phyloP scores from a whole-genome alignment of 768 basidiomycete species.

The Coprinopsis cinerea region DNA sequence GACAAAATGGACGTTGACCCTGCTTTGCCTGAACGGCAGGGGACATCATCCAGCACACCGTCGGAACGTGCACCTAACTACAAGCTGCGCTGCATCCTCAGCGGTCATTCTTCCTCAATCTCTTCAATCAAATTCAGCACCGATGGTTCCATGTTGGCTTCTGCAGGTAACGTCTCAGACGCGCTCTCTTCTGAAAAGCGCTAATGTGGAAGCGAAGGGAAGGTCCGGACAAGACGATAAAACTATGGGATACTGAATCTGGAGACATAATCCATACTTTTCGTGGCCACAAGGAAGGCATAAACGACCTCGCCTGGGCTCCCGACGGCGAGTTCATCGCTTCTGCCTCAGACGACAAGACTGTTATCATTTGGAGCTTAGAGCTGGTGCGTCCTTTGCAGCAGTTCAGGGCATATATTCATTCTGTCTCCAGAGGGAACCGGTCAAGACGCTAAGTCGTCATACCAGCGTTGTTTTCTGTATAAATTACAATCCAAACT shows the following conservation, averaged over 20 bases:
- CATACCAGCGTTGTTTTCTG: conserved; percentile 96
- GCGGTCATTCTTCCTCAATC: conserved; percentile 79
- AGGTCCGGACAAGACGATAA: conserved; percentile 82
- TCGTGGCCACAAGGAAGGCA: conserved; percentile 70
- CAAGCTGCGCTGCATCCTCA: conserved; percentile 53
- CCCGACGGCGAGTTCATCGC: conserved; percentile 77
- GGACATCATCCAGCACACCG: conserved; percentile 5
- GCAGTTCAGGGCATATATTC: too few relatives aligned
- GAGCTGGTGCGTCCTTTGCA: conserved; percentile 41
- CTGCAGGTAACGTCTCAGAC: conserved; percentile 57
- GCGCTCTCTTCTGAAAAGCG: conserved; percentile 9
- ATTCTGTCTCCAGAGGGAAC: conserved; percentile 36
- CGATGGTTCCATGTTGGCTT: conserved; percentile 76
- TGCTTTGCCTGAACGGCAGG: neutral
- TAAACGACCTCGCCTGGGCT: conserved; percentile 91
- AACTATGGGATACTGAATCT: conserved; percentile 71
- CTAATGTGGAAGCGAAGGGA: conserved; percentile 33
- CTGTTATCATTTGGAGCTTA: conserved; percentile 79
- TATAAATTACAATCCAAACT: conserved; percentile 85
- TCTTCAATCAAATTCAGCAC: conserved; percentile 88
- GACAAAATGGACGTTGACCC: conserved; percentile 12
- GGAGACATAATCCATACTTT: conserved; percentile 72
- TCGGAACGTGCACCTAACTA: conserved; percentile 41
- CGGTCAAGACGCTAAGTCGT: conserved; percentile 64
- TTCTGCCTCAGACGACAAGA: conserved; percentile 91